Conservation (phyloP, 2,329 filamentous ascomycete genomes). For the Calonectria multiphialidica region DNA sequence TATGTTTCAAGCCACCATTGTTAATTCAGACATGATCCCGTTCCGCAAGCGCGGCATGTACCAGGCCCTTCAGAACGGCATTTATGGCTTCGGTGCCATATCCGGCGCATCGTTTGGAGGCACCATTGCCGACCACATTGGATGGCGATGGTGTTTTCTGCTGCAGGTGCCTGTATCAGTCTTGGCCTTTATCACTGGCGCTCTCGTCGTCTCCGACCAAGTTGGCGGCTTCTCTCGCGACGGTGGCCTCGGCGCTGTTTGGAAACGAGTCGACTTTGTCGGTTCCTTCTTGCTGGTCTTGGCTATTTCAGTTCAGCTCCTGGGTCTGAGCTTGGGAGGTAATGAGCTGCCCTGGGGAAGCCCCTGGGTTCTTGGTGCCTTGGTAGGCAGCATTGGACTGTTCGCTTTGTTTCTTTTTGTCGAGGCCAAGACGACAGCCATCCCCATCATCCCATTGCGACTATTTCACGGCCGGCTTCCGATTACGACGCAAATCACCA, state of each 20-base stretch:
- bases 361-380: conserved; percentile 58
- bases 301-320: conserved; percentile 68
- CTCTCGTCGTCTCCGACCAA: conserved; percentile 64
- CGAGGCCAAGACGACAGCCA: conserved; percentile 62
- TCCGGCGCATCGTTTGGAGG: conserved; percentile 75
- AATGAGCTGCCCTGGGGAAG: conserved; percentile 67
- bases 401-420: conserved; percentile 59
- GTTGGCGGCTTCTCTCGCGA: conserved; percentile 44
- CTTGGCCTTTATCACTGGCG: conserved; percentile 66
- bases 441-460: conserved; percentile 66
- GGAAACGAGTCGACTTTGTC: conserved; percentile 68
- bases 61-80: conserved; percentile 70
- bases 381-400: conserved; percentile 58
- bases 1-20: conserved; percentile 57
- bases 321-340: conserved; percentile 67
- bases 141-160: conserved; percentile 77
- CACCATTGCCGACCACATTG: conserved; percentile 71
- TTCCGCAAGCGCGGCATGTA: conserved; percentile 69
- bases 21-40: conserved; percentile 74
- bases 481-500: conserved; percentile 67
- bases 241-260: conserved; percentile 53
- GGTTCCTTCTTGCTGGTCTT: conserved; percentile 69
- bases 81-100: conserved; percentile 72
- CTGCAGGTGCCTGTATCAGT: conserved; percentile 71
- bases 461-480: conserved; percentile 69